Evolutionary conservation across 345 rosid species (phyloP).

Genomic region (Arabidopsis arenosa): DNA sequence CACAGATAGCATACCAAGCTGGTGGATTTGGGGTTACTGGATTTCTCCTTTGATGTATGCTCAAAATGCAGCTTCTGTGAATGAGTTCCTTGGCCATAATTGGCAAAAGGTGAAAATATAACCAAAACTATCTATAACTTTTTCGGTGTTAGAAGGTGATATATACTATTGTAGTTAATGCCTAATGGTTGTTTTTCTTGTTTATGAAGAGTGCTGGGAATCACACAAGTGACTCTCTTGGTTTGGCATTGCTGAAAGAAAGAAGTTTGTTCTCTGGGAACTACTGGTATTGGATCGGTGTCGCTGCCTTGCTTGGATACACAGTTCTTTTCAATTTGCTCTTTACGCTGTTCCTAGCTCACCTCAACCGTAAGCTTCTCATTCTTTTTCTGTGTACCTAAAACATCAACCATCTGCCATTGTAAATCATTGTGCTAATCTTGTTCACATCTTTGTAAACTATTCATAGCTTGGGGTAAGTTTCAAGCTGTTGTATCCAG

Average conservation of each 20-base stretch:
- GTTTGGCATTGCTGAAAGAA: slow-evolving; percentile 66
- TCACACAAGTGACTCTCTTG: slow-evolving; percentile 55
- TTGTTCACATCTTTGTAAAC: slow-evolving; percentile 32
- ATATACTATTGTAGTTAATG: slow-evolving; percentile 31
- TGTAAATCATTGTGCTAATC: slow-evolving; percentile 8
- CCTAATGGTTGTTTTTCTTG: slow-evolving; percentile 31
- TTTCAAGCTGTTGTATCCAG: slow-evolving; percentile 86
- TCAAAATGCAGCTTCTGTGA: slow-evolving; percentile 97
- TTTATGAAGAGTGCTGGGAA: slow-evolving; percentile 62
- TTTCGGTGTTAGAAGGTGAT: background rate
- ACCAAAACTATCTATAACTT: background rate
- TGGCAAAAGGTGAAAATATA: slow-evolving; percentile 77
- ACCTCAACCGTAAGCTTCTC: slow-evolving; percentile 80
- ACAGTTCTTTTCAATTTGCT: slow-evolving; percentile 72
- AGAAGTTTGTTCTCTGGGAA: slow-evolving; percentile 79
- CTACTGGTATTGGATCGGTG: slow-evolving; percentile 99
- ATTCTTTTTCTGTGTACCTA: slow-evolving; percentile 18
- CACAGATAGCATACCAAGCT: slow-evolving; percentile 81
- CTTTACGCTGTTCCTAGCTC: slow-evolving; percentile 74
- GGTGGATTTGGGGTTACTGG: slow-evolving; percentile 99
- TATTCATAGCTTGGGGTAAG: slow-evolving; percentile 70
- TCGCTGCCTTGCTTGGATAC: slow-evolving; percentile 92
- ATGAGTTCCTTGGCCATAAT: slow-evolving; percentile 89
- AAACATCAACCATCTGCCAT: slow-evolving; percentile 18
- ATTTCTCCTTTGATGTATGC: slow-evolving; percentile 93